Conservation (phyloP, 1,139 yeast species). For the Suhomyces choctaworum region DNA sequence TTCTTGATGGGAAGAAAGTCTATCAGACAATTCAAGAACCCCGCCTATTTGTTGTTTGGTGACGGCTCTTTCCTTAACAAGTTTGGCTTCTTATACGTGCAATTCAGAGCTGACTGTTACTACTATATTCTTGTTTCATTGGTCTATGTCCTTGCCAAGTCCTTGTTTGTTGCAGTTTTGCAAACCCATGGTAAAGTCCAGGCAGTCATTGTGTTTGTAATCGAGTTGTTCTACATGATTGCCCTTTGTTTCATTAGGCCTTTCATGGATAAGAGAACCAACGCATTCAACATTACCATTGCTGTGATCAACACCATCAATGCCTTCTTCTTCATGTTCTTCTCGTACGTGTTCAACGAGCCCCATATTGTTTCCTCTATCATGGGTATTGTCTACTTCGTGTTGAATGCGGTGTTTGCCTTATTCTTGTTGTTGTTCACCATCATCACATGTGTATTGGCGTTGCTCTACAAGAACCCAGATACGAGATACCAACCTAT, state of each 20-base stretch:
- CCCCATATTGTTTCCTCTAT: conserved; percentile 87
- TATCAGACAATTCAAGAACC: conserved; percentile 72
- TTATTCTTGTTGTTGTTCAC: conserved; percentile 79
- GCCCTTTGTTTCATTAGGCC: conserved; percentile 74
- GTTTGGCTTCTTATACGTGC: conserved; percentile 91
- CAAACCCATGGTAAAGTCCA: conserved; percentile 80
- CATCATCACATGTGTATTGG: conserved; percentile 81
- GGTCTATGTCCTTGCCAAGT: conserved; percentile 66
- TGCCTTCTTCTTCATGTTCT: conserved; percentile 83
- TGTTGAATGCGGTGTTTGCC: conserved; percentile 87
- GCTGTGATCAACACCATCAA: conserved; percentile 77
- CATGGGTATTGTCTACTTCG: conserved; percentile 89
- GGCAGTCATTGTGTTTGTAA: conserved; percentile 70
- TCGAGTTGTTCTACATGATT: conserved; percentile 71
- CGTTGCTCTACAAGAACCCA: conserved; percentile 85
- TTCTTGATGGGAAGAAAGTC: conserved; percentile 72
- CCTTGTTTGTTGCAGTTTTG: conserved; percentile 82
- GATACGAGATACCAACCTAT: conserved; percentile 95
- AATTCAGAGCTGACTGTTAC: conserved; percentile 83
- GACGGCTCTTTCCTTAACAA: conserved; percentile 78
- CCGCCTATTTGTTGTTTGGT: conserved; percentile 89
- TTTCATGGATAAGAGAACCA: conserved; percentile 91
- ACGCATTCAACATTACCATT: conserved; percentile 85
- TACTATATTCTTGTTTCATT: conserved; percentile 74
- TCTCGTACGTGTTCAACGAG: conserved; percentile 79